A percentile compares a stretch with the other conserved stretches of the same genome.
phyloP scores from a whole-genome alignment of 768 basidiomycete species.

The Hericium coralloides region DNA sequence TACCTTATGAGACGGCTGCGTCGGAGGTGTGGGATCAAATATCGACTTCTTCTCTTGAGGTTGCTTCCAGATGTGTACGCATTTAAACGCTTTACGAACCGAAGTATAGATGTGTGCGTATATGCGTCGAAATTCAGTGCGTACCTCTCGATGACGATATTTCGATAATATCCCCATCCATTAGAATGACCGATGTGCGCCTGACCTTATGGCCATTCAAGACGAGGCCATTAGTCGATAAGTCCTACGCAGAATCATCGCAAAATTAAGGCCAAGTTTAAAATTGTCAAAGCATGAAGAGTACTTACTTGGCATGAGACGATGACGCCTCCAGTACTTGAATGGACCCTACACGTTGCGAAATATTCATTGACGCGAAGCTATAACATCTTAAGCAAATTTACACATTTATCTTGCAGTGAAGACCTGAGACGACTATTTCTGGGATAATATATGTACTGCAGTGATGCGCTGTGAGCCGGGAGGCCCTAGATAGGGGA shows the following conservation, averaged over 20 bases:
- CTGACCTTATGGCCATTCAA: constrained; percentile 64
- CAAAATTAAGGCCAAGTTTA: background rate
- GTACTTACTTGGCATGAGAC: constrained; percentile 65
- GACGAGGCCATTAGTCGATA: constrained; percentile 67
- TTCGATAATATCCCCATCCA: constrained; percentile 66
- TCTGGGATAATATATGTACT: constrained; percentile 59
- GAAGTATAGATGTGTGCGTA: background rate
- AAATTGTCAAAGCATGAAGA: background rate
- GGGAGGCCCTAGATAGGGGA: background rate
- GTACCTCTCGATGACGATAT: constrained; percentile 60
- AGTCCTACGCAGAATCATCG: constrained; percentile 36
- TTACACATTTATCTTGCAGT: constrained; percentile 77
- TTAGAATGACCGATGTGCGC: constrained; percentile 60
- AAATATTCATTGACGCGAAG: background rate
- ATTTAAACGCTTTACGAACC: constrained; percentile 48
- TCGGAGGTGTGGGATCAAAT: constrained; percentile 56
- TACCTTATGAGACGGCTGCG: constrained; percentile 46
- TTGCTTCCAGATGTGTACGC: constrained; percentile 47
- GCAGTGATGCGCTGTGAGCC: background rate
- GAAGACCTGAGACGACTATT: constrained; percentile 54
- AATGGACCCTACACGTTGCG: constrained; percentile 41
- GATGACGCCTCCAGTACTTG: constrained; percentile 63
- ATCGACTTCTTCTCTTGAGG: constrained; percentile 43
- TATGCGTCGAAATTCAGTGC: background rate
- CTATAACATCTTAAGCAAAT: constrained; percentile 2